Evolutionary conservation across 23 red algal genomes (phyloP).

Genomic region (Gracilaria caudata): DNA sequence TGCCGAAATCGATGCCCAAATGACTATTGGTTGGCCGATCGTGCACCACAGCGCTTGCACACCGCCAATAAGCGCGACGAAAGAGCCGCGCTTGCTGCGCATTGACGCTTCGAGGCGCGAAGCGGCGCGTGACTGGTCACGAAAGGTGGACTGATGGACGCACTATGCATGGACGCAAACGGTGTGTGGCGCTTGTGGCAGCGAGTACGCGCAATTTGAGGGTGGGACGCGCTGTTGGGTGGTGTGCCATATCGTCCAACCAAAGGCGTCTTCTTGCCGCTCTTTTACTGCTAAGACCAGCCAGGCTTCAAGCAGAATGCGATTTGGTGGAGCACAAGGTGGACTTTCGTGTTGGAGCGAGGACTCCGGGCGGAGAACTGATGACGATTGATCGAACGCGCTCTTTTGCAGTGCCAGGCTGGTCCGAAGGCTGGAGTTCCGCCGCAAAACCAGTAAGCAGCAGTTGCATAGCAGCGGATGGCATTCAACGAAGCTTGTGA

Average conservation of each 20-base stretch:
- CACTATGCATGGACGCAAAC: not conserved
- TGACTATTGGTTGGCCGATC: not conserved
- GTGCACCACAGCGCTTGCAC: not conserved
- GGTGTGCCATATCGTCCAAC: not conserved
- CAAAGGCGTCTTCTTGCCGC: not conserved
- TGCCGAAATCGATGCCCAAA: not conserved
- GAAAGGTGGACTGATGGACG: not conserved
- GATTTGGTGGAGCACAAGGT: too few species aligned
- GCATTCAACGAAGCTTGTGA: too few species aligned
- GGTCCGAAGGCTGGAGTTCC: too few species aligned
- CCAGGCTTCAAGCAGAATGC: too few species aligned
- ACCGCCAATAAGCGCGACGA: not conserved
- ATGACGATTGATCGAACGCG: too few species aligned
- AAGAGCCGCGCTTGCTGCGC: not conserved
- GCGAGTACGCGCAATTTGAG: not conserved
- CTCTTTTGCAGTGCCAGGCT: too few species aligned
- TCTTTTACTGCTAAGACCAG: not conserved
- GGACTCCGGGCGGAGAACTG: too few species aligned
- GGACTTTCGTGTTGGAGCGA: too few species aligned
- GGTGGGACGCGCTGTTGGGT: not conserved
- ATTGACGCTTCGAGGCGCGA: not conserved
- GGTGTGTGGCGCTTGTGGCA: not conserved
- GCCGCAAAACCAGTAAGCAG: too few species aligned
- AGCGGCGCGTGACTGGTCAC: constrained; percentile 3
- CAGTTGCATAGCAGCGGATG: too few species aligned